Evolutionary conservation across 345 rosid species (phyloP), one percentile per base, ranked within the genome.

Genomic region (Acer yangbiense): DNA sequence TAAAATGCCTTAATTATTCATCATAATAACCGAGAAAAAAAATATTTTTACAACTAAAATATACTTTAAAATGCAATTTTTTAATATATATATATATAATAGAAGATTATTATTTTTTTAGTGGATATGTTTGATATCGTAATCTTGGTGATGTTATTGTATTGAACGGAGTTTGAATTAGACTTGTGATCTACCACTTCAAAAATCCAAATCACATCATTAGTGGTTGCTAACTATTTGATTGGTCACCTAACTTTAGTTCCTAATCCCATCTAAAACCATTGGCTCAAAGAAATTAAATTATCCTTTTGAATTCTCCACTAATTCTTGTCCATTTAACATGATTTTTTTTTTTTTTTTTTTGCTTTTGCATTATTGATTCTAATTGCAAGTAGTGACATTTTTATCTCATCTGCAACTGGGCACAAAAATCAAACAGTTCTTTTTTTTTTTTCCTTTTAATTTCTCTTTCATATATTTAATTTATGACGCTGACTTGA

Each of bases 171-270:
- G 18, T 46, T 23, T 72, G 78, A 82, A 35, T 80, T 80, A 44
- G 86, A 83, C 84, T 18, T 74, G 78, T 70, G 72, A 83, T 85
- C 86, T 73, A 77, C 83, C 85, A 41, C 52, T 77, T 25, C 66
- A 23, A 72, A 75, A 74, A 35, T 60, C 62, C 20, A 76, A 81
- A 81, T 86, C 83, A 83, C 83, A 81, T 82, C 82, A 80, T 82
- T 83, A 80, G 77, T 69, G 81, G 79, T 76, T 65, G 83, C 81
- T 81, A 80, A 77, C 61, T 55, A 77, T 81, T 74, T 83, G 88
- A 86, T 83, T 79, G 88, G 55, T 44, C 69, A 86, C 86, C 88
- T 81, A 86, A 86, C 81, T 46, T 76, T 23, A 73, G 48, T 23
- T 43, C 23, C 29, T 68, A 68, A 63, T 54, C 69, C 69, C 27